phyloP scores from a whole-genome alignment of 139 green algal genomes.

The Tetradesmus lagerheimii region DNA sequence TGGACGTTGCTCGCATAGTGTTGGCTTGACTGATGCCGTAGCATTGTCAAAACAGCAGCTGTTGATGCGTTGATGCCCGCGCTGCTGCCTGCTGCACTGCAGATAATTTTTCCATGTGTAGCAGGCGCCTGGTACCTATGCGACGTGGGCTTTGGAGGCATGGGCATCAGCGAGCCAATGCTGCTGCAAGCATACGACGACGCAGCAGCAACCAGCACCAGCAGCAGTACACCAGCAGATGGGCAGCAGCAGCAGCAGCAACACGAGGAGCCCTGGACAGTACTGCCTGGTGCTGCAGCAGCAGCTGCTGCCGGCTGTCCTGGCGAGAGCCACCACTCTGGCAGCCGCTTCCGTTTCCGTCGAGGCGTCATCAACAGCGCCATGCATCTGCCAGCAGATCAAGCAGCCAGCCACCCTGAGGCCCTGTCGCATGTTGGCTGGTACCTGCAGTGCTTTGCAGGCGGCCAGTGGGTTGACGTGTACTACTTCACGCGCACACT shows the following conservation, averaged over 20 bases:
- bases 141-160: conserved; percentile 19
- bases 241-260: conserved; percentile 4
- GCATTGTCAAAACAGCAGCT: not conserved
- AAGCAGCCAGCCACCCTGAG: conserved; percentile 2
- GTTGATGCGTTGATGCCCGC: too few relatives aligned
- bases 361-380: not conserved
- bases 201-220: not conserved
- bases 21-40: too few relatives aligned
- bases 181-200: conserved; percentile 21
- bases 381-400: not conserved
- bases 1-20: too few relatives aligned
- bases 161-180: not conserved
- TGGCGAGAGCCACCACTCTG: not conserved
- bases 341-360: conserved; percentile 5
- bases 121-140: not conserved
- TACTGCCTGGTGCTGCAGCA: conserved; percentile 2
- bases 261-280: not conserved
- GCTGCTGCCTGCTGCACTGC: not conserved
- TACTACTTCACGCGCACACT: not conserved
- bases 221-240: not conserved
- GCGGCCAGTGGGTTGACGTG: not conserved
- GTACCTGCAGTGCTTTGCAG: conserved; percentile 9
- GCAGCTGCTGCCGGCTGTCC: not conserved
- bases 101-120: not conserved
- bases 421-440: not conserved